Evolutionary conservation across 1,284 basidiomycete species (phyloP).

Genomic region (Pisolithus thermaeus): DNA sequence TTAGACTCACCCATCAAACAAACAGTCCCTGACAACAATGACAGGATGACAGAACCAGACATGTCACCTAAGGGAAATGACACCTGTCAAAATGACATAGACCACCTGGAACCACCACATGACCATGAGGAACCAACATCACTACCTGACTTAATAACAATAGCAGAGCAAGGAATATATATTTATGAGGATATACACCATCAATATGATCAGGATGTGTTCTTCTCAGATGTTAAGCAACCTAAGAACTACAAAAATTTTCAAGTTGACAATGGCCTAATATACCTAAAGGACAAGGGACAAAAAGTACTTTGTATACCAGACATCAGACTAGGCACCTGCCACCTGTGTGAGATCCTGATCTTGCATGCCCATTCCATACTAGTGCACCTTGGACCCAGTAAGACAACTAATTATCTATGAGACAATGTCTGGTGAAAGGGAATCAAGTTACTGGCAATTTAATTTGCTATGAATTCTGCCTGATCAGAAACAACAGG

Average conservation of each 20-base stretch:
- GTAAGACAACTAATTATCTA: not conserved
- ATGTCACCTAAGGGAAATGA: too few species aligned
- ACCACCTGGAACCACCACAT: too few species aligned
- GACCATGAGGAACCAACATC: not conserved
- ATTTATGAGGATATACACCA: not conserved
- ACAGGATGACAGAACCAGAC: too few species aligned
- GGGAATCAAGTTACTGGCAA: slow-evolving; percentile 1
- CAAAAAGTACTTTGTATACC: not conserved
- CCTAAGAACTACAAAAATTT: slow-evolving; percentile 1
- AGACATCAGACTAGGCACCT: not conserved
- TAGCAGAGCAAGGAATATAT: not conserved
- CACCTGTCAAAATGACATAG: too few species aligned
- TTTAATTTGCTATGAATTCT: slow-evolving; percentile 11
- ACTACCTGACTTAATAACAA: not conserved
- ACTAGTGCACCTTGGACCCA: slow-evolving; percentile 1
- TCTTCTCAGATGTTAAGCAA: not conserved
- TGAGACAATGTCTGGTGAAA: slow-evolving; percentile 8
- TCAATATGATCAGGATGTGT: not conserved
- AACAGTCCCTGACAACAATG: too few species aligned
- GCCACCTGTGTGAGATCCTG: not conserved
- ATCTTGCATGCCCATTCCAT: slow-evolving; percentile 3
- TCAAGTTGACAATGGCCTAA: not conserved
- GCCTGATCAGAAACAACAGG: slow-evolving; percentile 26
- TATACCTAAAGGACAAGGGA: not conserved
- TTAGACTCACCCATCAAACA: too few species aligned